Conservation (phyloP, 306 rosid species). For the Begonia loranthoides region DNA sequence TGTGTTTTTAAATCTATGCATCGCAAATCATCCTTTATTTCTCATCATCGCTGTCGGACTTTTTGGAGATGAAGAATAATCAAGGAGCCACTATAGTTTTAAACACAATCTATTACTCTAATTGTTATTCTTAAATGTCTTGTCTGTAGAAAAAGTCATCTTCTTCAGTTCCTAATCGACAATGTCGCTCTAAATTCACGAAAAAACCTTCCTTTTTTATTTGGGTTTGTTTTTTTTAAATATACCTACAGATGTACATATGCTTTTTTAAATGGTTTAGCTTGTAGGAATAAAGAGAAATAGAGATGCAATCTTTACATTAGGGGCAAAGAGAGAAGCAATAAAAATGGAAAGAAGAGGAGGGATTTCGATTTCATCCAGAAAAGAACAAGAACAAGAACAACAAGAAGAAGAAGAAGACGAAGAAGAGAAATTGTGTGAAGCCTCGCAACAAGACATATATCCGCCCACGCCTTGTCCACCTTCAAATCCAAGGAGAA, state of each 20-base stretch:
- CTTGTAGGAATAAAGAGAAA: conserved; percentile 71
- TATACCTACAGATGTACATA: neutral
- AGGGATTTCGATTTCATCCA: conserved; percentile 10
- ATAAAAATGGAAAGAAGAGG: conserved; percentile 24
- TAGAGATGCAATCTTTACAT: conserved; percentile 58
- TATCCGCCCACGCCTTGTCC: conserved; percentile 65
- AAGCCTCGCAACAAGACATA: conserved; percentile 64
- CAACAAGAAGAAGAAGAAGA: conserved; percentile 39
- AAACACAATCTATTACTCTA: too few relatives aligned
- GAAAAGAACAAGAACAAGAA: conserved; percentile 21
- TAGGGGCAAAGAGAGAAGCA: conserved; percentile 40
- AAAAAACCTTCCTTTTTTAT: neutral
- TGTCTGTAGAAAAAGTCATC: too few relatives aligned
- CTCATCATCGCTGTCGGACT: neutral
- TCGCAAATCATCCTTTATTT: conserved; percentile 9
- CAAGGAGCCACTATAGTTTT: too few relatives aligned
- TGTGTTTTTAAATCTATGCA: conserved; percentile 11
- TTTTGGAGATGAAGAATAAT: neutral
- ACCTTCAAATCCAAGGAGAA: conserved; percentile 67
- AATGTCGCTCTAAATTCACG: too few relatives aligned
- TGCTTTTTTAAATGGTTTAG: conserved; percentile 20
- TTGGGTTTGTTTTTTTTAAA: neutral
- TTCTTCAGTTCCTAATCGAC: too few relatives aligned
- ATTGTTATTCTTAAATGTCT: too few relatives aligned
- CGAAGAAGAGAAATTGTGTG: conserved; percentile 53